Evolutionary conservation across 768 basidiomycete species (phyloP), one percentile per base, ranked within the genome.

Genomic region (Russula brevipes): DNA sequence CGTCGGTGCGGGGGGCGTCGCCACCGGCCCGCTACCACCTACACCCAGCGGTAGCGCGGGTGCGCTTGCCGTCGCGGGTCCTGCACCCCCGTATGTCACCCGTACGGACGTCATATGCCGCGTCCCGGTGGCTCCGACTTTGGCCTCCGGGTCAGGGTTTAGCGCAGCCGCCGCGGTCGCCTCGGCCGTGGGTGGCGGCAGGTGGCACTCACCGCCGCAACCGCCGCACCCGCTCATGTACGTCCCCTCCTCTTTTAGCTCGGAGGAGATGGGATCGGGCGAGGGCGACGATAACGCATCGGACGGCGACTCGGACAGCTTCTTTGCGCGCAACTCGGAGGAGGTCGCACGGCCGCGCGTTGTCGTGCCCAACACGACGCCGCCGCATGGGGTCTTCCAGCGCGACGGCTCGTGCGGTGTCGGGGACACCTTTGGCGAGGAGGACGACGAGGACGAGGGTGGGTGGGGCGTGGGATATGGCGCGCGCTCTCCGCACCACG

Each of bases 281-380:
- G 44, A 49, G 4, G 54, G 19, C 16, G 62, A 57, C 4, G 44
- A 24, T 31, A 39, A 57, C 14, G 38, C 12, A 3, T 63, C 60
- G 5, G 66, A 68, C 33, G 65, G 56, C 35, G 66, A 67, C 47
- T 66, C 64, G 56, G 60, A 61, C n/a, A 66, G 65, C 39, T 68
- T 68, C 39, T 68, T 68, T 49, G 67, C 60, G 54, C 65, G 67
- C 5, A 63, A 54, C 8, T 68, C 67, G 61, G 67, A 68, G 36
- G 66, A 68, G 8, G 19, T 39, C 1, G 46, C 30, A 1, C 63
- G 63, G 3, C 54, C 41, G 49, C 47, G 63, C 30, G n/a, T 63
- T 30, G 3, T 49, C n/a, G 17, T 39, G 39, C 57, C 57, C 19
- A 30, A 47, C n/a, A 4, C 39, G 30, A 17, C 24, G 1, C 38